These are phyloP conservation scores for Canavalia gladiata DNA, from an alignment of 306 rosid genomes.

Conservation along the genomic window DNA sequence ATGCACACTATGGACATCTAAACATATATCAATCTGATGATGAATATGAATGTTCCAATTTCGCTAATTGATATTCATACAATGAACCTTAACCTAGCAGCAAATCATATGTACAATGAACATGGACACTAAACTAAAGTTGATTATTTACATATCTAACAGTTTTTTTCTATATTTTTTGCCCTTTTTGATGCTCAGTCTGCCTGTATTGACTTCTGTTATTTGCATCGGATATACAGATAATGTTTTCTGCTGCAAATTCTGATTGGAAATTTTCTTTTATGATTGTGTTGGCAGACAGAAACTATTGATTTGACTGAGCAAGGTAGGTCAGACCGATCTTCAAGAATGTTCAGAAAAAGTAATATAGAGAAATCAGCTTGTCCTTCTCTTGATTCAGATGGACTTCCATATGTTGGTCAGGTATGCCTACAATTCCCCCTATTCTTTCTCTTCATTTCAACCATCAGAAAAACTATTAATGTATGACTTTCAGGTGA, in stretches of 20 bases:
- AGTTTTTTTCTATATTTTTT: conserved; percentile 1
- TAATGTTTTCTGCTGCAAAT: conserved; percentile 26
- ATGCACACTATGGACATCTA: background rate
- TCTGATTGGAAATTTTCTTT: conserved; percentile 32
- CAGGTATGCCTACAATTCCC: conserved; percentile 70
- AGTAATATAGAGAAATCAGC: conserved; percentile 60
- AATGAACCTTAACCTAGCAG: background rate
- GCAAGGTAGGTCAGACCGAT: conserved; percentile 54
- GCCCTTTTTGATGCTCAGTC: background rate
- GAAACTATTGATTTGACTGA: conserved; percentile 84
- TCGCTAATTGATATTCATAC: background rate
- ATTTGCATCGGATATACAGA: conserved; percentile 22
- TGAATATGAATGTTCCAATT: background rate
- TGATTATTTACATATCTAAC: background rate
- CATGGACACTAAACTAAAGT: background rate
- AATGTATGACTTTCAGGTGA: conserved; percentile 63
- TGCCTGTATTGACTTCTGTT: conserved; percentile 12
- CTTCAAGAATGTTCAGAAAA: conserved; percentile 65
- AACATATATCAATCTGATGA: background rate
- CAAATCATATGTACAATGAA: background rate
- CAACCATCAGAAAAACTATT: conserved; percentile 13
- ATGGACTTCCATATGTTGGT: conserved; percentile 99
- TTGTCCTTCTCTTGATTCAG: conserved; percentile 69
- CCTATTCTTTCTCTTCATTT: background rate
- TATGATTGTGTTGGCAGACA: conserved; percentile 64